These are phyloP conservation scores for Combretum micranthum DNA, from an alignment of 345 rosid species.

Conservation along the genomic window DNA sequence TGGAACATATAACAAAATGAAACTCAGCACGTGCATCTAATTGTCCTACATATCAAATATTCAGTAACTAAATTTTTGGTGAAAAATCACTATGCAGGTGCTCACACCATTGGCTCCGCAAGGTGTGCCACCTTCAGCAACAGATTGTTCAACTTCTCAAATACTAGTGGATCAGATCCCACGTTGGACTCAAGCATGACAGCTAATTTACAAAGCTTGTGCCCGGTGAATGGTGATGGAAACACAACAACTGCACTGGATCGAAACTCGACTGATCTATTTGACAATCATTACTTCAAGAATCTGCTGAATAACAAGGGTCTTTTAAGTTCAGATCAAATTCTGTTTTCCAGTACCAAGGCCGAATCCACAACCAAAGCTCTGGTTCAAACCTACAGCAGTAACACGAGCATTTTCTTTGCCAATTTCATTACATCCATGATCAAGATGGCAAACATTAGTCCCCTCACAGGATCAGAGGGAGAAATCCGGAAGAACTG, in stretches of 20 bases:
- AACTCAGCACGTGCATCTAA: background rate
- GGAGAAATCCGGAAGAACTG: conserved; percentile 64
- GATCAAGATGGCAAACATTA: conserved; percentile 67
- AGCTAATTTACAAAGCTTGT: conserved; percentile 33
- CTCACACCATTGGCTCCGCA: conserved; percentile 61
- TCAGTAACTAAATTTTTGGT: background rate
- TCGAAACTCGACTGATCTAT: conserved; percentile 38
- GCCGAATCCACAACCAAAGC: conserved; percentile 42
- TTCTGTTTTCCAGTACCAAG: conserved; percentile 38
- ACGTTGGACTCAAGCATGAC: conserved; percentile 39
- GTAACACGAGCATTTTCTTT: conserved; percentile 28
- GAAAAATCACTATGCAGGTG: conserved; percentile 26
- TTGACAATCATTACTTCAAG: conserved; percentile 60
- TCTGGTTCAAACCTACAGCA: conserved; percentile 43
- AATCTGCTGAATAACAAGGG: conserved; percentile 53
- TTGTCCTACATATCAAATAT: background rate
- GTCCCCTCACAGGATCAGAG: conserved; percentile 38
- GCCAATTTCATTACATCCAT: conserved; percentile 43
- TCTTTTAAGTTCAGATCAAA: conserved; percentile 53
- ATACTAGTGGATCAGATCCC: conserved; percentile 31
- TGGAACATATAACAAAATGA: too few relatives aligned
- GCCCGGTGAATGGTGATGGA: conserved; percentile 47
- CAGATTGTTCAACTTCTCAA: conserved; percentile 48
- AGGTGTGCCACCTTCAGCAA: conserved; percentile 45
- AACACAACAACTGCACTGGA: conserved; percentile 39